phyloP scores from a whole-genome alignment of 306 rosid species.

The Begonia peltatifolia region DNA sequence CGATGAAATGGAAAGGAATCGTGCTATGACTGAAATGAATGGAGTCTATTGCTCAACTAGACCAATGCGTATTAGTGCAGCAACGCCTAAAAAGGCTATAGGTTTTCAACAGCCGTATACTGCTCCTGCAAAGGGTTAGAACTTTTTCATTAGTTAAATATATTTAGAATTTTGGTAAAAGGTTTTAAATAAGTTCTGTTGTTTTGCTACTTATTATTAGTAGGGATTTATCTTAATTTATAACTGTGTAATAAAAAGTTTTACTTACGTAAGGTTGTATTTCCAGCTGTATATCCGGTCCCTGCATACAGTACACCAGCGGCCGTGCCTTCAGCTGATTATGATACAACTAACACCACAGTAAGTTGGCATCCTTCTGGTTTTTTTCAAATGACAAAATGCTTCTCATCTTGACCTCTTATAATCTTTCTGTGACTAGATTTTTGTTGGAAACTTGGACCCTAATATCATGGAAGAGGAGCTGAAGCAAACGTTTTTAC shows the following conservation, averaged over 20 bases:
- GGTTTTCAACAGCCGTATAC: slow-evolving; percentile 49
- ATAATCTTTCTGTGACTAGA: slow-evolving; percentile 28
- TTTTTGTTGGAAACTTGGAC: slow-evolving; percentile 85
- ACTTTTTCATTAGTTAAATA: not conserved
- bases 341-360: slow-evolving; percentile 69
- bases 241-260: not conserved
- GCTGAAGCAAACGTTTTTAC: slow-evolving; percentile 69
- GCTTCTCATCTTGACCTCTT: not conserved
- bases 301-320: slow-evolving; percentile 53
- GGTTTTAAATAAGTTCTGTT: no score
- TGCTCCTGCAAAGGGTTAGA: slow-evolving; percentile 42
- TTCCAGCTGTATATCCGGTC: slow-evolving; percentile 45
- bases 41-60: slow-evolving; percentile 79
- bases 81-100: slow-evolving; percentile 66
- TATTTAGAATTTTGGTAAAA: not conserved
- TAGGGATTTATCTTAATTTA: not conserved
- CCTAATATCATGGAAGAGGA: slow-evolving; percentile 64
- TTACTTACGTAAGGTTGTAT: slow-evolving; percentile 12
- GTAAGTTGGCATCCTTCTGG: slow-evolving; percentile 26
- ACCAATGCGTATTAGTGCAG: slow-evolving; percentile 90
- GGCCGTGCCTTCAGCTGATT: slow-evolving; percentile 34
- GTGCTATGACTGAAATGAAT: slow-evolving; percentile 87
- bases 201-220: no score
- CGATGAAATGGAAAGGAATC: slow-evolving; percentile 73
- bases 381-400: not conserved